These are phyloP conservation scores for Neonothopanus nambi DNA, from an alignment of 1,284 basidiomycete genomes.

Conservation along the genomic window DNA sequence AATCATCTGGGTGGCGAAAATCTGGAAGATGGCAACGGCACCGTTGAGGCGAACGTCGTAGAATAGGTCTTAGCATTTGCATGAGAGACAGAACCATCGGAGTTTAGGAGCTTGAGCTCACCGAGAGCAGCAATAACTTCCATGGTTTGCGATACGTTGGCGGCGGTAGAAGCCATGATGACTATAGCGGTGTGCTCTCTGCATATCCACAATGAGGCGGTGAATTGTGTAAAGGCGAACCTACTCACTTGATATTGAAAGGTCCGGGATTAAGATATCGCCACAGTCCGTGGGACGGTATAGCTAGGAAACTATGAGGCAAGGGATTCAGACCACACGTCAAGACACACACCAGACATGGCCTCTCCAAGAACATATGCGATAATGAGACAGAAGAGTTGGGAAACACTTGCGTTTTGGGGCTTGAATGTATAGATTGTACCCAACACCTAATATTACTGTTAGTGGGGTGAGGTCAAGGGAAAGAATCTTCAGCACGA, in stretches of 20 bases:
- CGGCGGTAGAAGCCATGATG: conserved; percentile 60
- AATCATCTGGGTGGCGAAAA: conserved; percentile 59
- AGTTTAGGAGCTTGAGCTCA: conserved; percentile 17
- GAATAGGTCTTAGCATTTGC: conserved; percentile 41
- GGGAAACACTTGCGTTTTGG: conserved; percentile 57
- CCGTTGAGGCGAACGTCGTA: conserved; percentile 51
- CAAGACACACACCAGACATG: conserved; percentile 38
- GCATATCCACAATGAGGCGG: conserved; percentile 18
- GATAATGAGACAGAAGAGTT: conserved; percentile 60
- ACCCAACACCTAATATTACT: conserved; percentile 34
- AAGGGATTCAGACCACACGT: background rate
- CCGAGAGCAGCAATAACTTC: conserved; percentile 59
- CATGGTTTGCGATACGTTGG: conserved; percentile 55
- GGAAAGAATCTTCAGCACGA: conserved; percentile 22
- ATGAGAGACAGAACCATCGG: background rate
- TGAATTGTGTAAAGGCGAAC: background rate
- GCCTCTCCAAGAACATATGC: conserved; percentile 60
- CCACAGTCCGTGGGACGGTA: conserved; percentile 47
- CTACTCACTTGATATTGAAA: conserved; percentile 52
- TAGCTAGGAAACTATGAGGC: conserved; percentile 21
- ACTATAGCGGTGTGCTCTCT: conserved; percentile 56
- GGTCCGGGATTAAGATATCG: conserved; percentile 53
- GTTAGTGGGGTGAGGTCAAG: background rate
- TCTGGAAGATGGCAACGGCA: conserved; percentile 55
- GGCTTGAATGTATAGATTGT: conserved; percentile 60